Evolutionary conservation across 306 rosid species (phyloP).

Genomic region (Ammopiptanthus mongolicus): DNA sequence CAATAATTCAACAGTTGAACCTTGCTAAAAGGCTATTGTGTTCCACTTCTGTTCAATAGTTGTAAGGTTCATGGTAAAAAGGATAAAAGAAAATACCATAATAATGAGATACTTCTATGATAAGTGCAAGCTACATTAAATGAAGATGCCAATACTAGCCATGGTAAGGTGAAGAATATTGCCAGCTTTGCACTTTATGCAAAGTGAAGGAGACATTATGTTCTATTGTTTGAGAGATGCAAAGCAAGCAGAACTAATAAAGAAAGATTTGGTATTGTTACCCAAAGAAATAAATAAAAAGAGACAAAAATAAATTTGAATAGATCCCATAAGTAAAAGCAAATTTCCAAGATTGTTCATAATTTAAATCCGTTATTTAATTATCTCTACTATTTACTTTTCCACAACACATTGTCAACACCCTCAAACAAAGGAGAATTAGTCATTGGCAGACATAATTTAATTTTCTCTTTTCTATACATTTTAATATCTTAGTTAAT

Average conservation of each 20-base stretch:
- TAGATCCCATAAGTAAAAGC: too few species aligned
- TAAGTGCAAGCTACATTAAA: slow-evolving; percentile 20
- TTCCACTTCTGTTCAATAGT: neutral
- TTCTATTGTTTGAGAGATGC: neutral
- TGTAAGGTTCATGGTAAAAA: neutral
- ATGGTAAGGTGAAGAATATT: slow-evolving; percentile 11
- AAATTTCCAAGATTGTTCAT: too few species aligned
- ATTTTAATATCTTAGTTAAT: neutral
- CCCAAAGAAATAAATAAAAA: neutral
- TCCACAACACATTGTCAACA: neutral
- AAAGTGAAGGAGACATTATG: slow-evolving; percentile 23
- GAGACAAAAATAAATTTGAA: too few species aligned
- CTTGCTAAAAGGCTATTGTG: neutral
- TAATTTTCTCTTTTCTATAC: neutral
- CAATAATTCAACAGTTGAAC: neutral
- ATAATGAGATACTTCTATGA: slow-evolving; percentile 17
- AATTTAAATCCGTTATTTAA: too few species aligned
- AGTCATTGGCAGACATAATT: neutral
- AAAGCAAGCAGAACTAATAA: neutral
- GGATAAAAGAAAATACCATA: neutral
- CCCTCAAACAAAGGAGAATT: neutral
- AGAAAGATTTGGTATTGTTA: neutral
- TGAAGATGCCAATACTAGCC: slow-evolving; percentile 17
- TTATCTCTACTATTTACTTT: neutral
- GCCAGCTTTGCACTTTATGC: slow-evolving; percentile 33